Conservation (phyloP, 805 yeast genomes). For the Brettanomyces custersianus region DNA sequence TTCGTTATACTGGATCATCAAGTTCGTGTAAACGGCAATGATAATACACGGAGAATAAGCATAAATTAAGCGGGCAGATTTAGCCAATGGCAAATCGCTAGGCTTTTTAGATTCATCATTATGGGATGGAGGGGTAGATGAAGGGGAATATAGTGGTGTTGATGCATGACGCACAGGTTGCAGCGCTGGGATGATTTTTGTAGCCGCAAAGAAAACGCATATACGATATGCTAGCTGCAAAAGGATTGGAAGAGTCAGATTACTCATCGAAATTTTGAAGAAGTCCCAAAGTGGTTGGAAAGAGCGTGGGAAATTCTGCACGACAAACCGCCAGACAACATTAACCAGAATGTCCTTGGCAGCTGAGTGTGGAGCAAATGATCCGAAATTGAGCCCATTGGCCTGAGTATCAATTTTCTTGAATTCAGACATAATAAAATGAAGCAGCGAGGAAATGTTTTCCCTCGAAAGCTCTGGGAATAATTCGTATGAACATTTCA, state of each 20-base stretch:
- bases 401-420: conserved; percentile 26
- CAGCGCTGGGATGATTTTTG: conserved; percentile 74
- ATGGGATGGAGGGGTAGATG: conserved; percentile 4
- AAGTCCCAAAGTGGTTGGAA: conserved; percentile 48
- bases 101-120: conserved; percentile 14
- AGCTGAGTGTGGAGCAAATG: neutral
- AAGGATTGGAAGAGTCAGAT: conserved; percentile 73
- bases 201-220: conserved; percentile 79
- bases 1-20: conserved; percentile 83
- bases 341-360: conserved; percentile 14
- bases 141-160: conserved; percentile 3
- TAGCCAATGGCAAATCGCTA: too few relatives aligned
- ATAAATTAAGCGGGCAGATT: conserved; percentile 61
- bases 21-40: conserved; percentile 90
- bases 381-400: conserved; percentile 15
- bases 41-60: conserved; percentile 90
- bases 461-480: conserved; percentile 74
- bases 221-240: conserved; percentile 79
- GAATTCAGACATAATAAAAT: conserved; percentile 28
- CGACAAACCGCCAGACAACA: conserved; percentile 29
- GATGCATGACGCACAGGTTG: conserved; percentile 18
- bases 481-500: conserved; percentile 85
- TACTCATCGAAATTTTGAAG: conserved; percentile 40
- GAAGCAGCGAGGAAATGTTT: conserved; percentile 24
- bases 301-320: conserved; percentile 45